Evolutionary conservation across 2,329 filamentous ascomycete species (phyloP), one percentile per base, ranked within the genome.

Genomic region (Colletotrichum euphorbiae): DNA sequence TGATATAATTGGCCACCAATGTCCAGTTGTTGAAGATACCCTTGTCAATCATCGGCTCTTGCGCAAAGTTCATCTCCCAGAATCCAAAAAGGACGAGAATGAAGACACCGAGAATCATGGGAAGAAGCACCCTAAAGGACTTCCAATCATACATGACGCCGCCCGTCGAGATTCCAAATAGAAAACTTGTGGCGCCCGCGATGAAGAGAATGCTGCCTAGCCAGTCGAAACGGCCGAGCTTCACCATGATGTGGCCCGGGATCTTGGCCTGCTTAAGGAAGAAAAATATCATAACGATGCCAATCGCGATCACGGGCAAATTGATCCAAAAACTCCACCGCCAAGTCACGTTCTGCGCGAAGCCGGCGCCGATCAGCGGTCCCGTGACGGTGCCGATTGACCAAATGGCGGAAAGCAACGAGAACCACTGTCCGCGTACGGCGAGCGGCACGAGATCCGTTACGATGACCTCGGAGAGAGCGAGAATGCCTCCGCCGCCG

Each of bases 311-410:
- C 72, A 90, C 84, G 2, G 88, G 87, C 2, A 90, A 77, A 71
- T 90, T 91, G 71, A 90, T 82, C 82, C 85, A 91, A 73, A 90
- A 90, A 55, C 91, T 85, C 88, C 88, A 91, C 8, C 84, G 77
- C 89, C 88, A 89, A 1, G 77, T 78, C 1, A 81, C 80, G 48
- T 82, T 78, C 63, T 87, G 80, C 3, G 85, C 80, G 67, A 89
- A 86, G 2, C 81, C 85, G 17, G 86, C 87, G 6, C 88, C 84
- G 40, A 85, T 78, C 24, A 86, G 70, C 6, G 82, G 87, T 0
- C 86, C 86, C 15, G 78, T 77, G 0, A 87, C 84, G 3, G 80
- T 87, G 0, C 88, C 88, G 4, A 90, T 57, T 1, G 85, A 81
- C 87, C 86, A 89, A 73, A 85, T 81, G 8, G 78, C 74, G 3